Evolutionary conservation across 2,329 filamentous ascomycete species (phyloP), one percentile per base, ranked within the genome.

Genomic region (Colletotrichum tropicicola): DNA sequence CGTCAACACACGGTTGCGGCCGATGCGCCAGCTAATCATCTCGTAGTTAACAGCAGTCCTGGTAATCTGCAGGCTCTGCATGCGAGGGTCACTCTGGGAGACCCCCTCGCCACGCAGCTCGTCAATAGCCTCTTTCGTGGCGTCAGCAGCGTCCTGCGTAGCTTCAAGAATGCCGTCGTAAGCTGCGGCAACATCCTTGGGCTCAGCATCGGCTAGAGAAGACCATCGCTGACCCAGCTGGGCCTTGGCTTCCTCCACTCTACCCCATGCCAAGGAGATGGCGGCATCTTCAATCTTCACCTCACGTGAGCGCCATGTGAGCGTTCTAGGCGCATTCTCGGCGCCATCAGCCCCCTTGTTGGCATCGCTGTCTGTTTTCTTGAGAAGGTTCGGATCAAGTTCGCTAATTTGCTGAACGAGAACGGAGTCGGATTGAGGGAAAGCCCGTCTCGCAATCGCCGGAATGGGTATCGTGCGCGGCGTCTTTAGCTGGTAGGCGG

Each of bases 11-110:
- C 96, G 87, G 77, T 99, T 98, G 49, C 96, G 90, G 25, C 95
- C 95, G 68, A 98, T 92, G 75, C 96, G 88, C 94, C 94, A 98
- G 73, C 93, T 94, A 60, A 99, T 91, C 78, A 98, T 89, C 69
- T 93, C 92, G 76, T 97, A 98, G 77, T 96, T 97, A 60, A 98
- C 93, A 2, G 95, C 94, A 0, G 97, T 97, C 66, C 92, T 91
- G 4, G 94, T 97, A 63, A 99, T 91, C 70, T 97, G 94, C 47
- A 99, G 82, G 71, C 94, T 90, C 79, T 99, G 96, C 89, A 99
- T 94, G 61, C 93, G 89, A 35, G 88, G 81, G 73, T 99, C 95
- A 60, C 93, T 90, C 75, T 93, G 92, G 21, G 92, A 87, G 13
- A 97, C 88, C 1, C 93, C 92, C 75, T 99, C 96, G 65, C 87